Evolutionary conservation across 495 filamentous ascomycete genomes (phyloP), one percentile per base, ranked within the genome.

Genomic region (Penicillium waksmanii): DNA sequence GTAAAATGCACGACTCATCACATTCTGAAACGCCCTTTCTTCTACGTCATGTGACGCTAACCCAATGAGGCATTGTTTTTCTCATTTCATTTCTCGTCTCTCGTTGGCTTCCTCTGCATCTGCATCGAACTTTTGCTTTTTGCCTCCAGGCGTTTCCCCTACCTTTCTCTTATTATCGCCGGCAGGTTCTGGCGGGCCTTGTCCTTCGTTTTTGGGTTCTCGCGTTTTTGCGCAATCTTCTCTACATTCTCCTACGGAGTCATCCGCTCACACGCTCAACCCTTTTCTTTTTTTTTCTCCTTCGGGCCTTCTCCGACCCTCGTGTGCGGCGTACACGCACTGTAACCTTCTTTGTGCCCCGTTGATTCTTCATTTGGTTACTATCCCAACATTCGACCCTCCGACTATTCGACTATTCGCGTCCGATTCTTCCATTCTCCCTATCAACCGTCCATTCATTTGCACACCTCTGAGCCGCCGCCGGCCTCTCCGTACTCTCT

Each of bases 11-110:
- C 8, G 9, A 48, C 40, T 33, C 40, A 17, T 44, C 40, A 31
- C 33, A 57, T 50, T 58, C 62, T 62, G 61, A 61, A 64, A 67
- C 61, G 55, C 17, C 55, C 51, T 61, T 51, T 17, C 43, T 51
- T 48, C 61, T 62, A 70, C 67, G 67, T 70, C 67, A 70, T 67
- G 56, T 64, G 62, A 64, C 67, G 49, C 65, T 68, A 69, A 44
- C 19, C 60, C 62, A 43, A 66, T 66, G 53, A 46, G 57, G 62
- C 27, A 49, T 38, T 70, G 65, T 72, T 72, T 70, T 60, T 68
- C 61, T 66, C 65, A 60, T 65, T 51, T 35, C 47, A 33, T 33
- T 47, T 65, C 27, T 54, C 52, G 46, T 49, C 49, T 52, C 58
- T 60, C 12, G 19, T 51, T 18, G 62, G 31, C 13, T 52, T 38